Base-by-base conservation (phyloP, 148 eudicot genomes). In the Camellia lanceoleosa region DNA sequence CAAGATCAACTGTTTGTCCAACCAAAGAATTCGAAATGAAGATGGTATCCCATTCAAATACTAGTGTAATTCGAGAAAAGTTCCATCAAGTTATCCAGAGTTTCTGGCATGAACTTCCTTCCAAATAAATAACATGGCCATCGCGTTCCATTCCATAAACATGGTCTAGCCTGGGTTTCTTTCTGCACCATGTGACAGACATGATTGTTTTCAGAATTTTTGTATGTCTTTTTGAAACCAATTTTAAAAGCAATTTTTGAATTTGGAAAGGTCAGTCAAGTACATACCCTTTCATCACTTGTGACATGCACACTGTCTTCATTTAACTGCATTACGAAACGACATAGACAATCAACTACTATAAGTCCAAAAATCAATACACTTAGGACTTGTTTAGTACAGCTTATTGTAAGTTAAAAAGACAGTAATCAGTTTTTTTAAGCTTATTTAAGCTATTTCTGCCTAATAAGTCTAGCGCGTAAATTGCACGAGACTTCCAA, bases 51-150 rank as follows among this genome's bases (percentile, higher is more conserved):
- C 69, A 55, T 75, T 87, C 84, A 90, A 75, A 79, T 76, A 54
- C 86, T 71, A 10, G 97, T 92, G 76, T 92, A 90, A 79, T 88
- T 92, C 82, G 98, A 87, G 91, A 94, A 92, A 71, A 91, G 83
- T 47, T 81, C 79, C 61, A 91, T 83, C 91, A 94, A 76, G 55
- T 43, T 89, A 74, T 89, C 89, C 42, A 94, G 84, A 64, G 98
- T 91, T 86, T 94, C 97, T 0, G 97, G 93, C 84, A 88, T 84
- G 84, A 94, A 94, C 79, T 94, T 94, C 79, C 98, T 84, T 18
- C 91, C 98, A 75, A 94, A 94, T 86, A 94, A 89, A 81, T 94
- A 89, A 81, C 98, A 94, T 1, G 97, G 97, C 14, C 97, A 89
- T 80, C 80, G 84, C 73, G 80, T 88, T 82, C 98, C 98, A 49